Percentiles rank a stretch among this genome's conserved stretches.
Evolutionary conservation across 2,329 filamentous ascomycete species (phyloP).

Genomic region (Botrytis medusae): DNA sequence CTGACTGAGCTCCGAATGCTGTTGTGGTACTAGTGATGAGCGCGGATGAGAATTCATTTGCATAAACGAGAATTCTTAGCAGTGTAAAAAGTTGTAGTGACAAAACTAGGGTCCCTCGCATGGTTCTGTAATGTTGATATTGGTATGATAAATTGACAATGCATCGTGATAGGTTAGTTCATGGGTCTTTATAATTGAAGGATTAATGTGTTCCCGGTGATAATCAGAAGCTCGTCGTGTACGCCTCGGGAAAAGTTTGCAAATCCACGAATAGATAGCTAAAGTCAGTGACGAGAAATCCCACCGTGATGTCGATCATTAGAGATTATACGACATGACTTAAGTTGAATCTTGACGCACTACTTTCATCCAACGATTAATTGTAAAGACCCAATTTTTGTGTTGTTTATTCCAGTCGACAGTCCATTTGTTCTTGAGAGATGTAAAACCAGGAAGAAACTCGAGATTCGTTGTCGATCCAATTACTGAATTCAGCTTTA

Average conservation of each 20-base stretch:
- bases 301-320: background rate
- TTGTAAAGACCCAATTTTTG: background rate
- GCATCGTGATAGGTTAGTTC: background rate
- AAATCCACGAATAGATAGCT: background rate
- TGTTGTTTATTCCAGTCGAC: background rate
- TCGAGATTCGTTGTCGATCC: background rate
- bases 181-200: background rate
- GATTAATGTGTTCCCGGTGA: background rate
- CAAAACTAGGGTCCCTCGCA: rapidly evolving
- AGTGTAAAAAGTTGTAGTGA: background rate
- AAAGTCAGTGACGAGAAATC: background rate
- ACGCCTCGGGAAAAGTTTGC: background rate
- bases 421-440: background rate
- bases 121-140: background rate
- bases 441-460: background rate
- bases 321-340: background rate
- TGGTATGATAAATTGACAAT: background rate
- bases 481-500: background rate
- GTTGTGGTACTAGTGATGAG: background rate
- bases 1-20: background rate
- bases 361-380: background rate
- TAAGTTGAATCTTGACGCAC: background rate
- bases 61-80: background rate
- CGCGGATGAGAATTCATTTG: background rate
- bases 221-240: background rate